Base-by-base conservation (phyloP, 2,329 filamentous ascomycete species). In the Monosporascus sp. region DNA sequence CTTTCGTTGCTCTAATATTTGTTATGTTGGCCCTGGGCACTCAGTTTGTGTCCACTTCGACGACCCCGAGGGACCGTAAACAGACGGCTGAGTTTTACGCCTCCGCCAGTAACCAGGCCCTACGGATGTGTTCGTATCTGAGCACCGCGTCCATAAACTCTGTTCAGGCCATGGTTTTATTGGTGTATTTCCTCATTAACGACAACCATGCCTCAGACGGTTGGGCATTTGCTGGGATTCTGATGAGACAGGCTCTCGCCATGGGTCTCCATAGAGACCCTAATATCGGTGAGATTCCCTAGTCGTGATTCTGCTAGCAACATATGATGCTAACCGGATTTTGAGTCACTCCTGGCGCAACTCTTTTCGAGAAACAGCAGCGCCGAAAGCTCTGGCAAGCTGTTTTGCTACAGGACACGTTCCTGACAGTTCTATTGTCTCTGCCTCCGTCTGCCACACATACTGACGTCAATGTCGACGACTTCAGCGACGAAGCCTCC, bases 201-300 rank as follows among this genome's bases (percentile, higher is more conserved):
- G 88, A 93, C 68, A 91, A 91, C 62, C 88, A 92, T 62, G 88
- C 88, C 4, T 89, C 86, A 0, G 89, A 93, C 65, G 89, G 88
- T 1, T 93, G 88, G 85, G 86, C 88, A 0, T 93, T 91, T 74
- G 87, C 86, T 0, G 89, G 89, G 6, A 86, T 93, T 26, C 70
- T 91, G 22, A 85, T 90, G 58, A 79, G 88, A 26, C 89, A 93
- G 69, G 84, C 88, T 0, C 92, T 91, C 62, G 89, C 89, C 24
- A 88, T 93, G 85, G 87, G 89, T 0, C 70, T 93, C 14, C 88
- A 93, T 66, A 83, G 89, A 17, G 88, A 92, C 63, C 89, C 89
- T 0, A 88, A 91, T 54, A 84, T 89, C 55, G 85, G 78, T 80
- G 69, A 51, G 70, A 53, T n/a, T 8, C 2, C 9, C 26, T 35